These are phyloP conservation scores for Eugenia klotzschiana DNA, from an alignment of 441 rosid genomes.

Conservation along the genomic window DNA sequence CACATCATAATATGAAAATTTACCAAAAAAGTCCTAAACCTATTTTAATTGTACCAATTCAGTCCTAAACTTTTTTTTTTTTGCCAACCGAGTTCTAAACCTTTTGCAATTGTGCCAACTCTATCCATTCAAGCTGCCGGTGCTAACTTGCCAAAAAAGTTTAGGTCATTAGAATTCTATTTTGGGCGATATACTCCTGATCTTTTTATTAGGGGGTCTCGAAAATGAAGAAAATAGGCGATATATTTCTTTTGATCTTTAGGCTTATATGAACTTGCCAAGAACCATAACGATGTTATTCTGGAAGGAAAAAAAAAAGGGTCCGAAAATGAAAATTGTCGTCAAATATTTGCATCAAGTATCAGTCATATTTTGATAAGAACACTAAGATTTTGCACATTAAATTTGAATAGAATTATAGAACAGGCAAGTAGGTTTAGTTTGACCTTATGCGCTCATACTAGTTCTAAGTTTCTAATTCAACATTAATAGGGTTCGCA, in stretches of 20 bases:
- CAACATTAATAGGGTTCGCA: neutral
- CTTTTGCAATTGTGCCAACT: too few relatives aligned
- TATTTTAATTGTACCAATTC: too few relatives aligned
- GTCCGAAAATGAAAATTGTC: neutral
- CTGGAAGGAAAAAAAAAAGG: fast-evolving
- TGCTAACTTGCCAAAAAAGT: too few relatives aligned
- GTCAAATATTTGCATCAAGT: neutral
- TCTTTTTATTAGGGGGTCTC: too few relatives aligned
- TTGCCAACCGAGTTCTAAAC: too few relatives aligned
- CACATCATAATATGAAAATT: neutral
- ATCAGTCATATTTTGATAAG: neutral
- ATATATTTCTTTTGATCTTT: neutral
- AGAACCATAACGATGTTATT: neutral
- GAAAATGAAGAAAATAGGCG: too few relatives aligned
- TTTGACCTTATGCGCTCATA: neutral
- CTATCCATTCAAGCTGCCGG: too few relatives aligned
- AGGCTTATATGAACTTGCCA: neutral
- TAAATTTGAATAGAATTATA: neutral
- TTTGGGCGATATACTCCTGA: neutral
- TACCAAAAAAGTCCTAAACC: too few relatives aligned
- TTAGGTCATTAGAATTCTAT: neutral
- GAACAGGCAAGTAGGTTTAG: neutral
- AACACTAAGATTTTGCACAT: neutral
- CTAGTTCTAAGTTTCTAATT: neutral
- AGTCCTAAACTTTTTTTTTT: too few relatives aligned